Evolutionary conservation across 257 asterid genomes (phyloP).

Genomic region (Nicotiana otophora): DNA sequence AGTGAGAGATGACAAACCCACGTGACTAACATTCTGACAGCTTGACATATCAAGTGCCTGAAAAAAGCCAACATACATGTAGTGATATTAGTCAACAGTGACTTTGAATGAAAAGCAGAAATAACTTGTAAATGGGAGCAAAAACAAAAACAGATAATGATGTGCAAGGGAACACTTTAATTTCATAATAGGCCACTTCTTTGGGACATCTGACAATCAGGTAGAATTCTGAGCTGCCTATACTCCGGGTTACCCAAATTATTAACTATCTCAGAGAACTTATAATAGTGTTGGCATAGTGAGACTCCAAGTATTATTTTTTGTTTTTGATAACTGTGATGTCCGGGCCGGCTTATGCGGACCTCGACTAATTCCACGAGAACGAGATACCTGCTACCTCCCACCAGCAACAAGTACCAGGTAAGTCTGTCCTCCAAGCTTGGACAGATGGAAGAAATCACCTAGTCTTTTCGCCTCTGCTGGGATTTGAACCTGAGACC

Average conservation of each 20-base stretch:
- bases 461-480: no score
- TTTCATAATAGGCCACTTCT: background rate
- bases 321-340: no score
- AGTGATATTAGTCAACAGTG: background rate
- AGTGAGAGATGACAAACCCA: slow-evolving; percentile 73
- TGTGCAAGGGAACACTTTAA: background rate
- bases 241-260: background rate
- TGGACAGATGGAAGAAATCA: no score
- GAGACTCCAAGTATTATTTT: background rate
- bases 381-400: no score
- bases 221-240: background rate
- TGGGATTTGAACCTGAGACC: no score
- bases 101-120: background rate
- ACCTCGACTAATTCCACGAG: no score
- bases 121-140: background rate
- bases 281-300: background rate
- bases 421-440: no score
- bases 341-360: no score
- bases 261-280: background rate
- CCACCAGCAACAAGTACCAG: no score
- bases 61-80: slow-evolving; percentile 15
- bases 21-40: slow-evolving; percentile 74
- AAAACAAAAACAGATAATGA: background rate
- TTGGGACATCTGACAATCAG: slow-evolving; percentile 3
- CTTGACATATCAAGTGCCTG: slow-evolving; percentile 90